phyloP scores from a whole-genome alignment of 768 basidiomycete species.

The Hypholoma fasciculare region DNA sequence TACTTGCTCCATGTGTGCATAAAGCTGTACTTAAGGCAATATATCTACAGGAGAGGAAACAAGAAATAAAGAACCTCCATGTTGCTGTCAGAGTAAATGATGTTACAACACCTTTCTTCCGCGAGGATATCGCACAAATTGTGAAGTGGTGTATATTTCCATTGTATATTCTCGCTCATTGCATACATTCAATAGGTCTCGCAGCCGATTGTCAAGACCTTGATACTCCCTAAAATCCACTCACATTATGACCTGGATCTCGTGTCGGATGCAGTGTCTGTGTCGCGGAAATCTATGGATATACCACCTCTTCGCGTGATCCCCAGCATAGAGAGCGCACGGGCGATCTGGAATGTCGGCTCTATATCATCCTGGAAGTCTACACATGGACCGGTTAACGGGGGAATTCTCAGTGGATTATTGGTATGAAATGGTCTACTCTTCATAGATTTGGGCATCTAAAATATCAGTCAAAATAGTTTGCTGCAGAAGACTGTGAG shows the following conservation, averaged over 20 bases:
- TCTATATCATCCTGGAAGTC: slow-evolving; percentile 73
- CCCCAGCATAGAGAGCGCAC: slow-evolving; percentile 86
- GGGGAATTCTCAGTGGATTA: slow-evolving; percentile 61
- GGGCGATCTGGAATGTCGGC: slow-evolving; percentile 62
- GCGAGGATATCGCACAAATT: slow-evolving; percentile 60
- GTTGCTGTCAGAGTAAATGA: slow-evolving; percentile 76
- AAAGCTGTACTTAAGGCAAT: neutral
- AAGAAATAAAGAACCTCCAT: slow-evolving; percentile 40
- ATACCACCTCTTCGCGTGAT: slow-evolving; percentile 54
- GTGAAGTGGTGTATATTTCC: slow-evolving; percentile 32
- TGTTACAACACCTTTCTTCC: slow-evolving; percentile 63
- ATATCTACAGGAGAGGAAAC: slow-evolving; percentile 14
- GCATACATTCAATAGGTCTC: slow-evolving; percentile 24
- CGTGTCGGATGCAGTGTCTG: slow-evolving; percentile 50
- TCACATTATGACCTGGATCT: slow-evolving; percentile 62
- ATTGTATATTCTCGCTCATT: neutral
- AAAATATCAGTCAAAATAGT: slow-evolving; percentile 44
- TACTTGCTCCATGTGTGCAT: neutral
- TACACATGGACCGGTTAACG: slow-evolving; percentile 42
- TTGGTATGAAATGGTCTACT: slow-evolving; percentile 44
- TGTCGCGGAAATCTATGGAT: slow-evolving; percentile 25
- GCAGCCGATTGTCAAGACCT: slow-evolving; percentile 47
- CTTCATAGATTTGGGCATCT: neutral
- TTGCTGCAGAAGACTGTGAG: slow-evolving; percentile 93
- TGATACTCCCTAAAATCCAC: slow-evolving; percentile 88